phyloP scores from a whole-genome alignment of 2,329 filamentous ascomycete species.

The Didymella exigua region DNA sequence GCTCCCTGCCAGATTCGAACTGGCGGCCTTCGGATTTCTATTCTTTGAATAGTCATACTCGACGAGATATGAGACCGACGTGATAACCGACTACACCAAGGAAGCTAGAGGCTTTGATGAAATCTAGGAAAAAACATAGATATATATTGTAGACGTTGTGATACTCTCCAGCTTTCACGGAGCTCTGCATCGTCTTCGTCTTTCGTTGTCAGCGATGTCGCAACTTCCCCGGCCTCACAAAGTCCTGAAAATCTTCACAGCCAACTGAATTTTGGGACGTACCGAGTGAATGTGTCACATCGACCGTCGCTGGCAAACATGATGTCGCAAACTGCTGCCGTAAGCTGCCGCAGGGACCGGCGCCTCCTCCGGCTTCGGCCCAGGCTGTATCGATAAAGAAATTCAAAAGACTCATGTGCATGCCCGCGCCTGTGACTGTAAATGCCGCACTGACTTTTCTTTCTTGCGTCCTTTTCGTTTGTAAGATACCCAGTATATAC shows the following conservation, averaged over 20 bases:
- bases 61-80: constrained; percentile 36
- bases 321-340: background rate
- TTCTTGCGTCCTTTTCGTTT: constrained; percentile 13
- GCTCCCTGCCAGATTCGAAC: constrained; percentile 38
- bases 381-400: constrained; percentile 17
- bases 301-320: background rate
- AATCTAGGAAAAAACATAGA: no score
- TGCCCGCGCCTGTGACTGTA: constrained; percentile 20
- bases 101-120: constrained; percentile 20
- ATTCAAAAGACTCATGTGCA: constrained; percentile 26
- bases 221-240: no score
- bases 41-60: constrained; percentile 31
- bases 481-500: constrained; percentile 10
- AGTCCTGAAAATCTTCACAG: no score
- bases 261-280: no score
- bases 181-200: no score
- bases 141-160: no score
- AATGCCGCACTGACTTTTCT: constrained; percentile 14
- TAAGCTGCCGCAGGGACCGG: background rate
- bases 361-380: constrained; percentile 30
- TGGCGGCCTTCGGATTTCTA: constrained; percentile 38
- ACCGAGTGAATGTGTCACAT: no score
- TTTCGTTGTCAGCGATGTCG: no score
- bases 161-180: no score
- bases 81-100: constrained; percentile 42